phyloP scores from a whole-genome alignment of 495 filamentous ascomycete species.

The Thozetella sp. region DNA sequence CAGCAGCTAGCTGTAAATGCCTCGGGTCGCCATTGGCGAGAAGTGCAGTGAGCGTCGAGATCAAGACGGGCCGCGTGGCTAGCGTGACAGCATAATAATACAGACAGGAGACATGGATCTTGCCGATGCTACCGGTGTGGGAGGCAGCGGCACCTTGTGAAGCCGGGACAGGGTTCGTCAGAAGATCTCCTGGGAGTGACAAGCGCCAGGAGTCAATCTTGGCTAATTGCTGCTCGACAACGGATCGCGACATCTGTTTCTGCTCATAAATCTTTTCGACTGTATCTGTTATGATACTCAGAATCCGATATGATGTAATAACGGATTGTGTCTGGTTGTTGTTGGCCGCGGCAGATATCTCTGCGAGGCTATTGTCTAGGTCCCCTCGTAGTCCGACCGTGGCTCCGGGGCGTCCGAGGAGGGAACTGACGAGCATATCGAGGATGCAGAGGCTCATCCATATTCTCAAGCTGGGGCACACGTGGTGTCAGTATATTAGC shows the following conservation, averaged over 20 bases:
- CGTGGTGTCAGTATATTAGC: not conserved
- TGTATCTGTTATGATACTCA: conserved; percentile 5
- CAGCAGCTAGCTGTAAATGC: conserved; percentile 1
- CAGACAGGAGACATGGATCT: conserved; percentile 12
- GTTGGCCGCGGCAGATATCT: not conserved
- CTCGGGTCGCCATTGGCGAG: not conserved
- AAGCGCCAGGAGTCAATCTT: conserved; percentile 5
- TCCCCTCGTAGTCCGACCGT: not conserved
- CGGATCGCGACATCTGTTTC: conserved; percentile 2
- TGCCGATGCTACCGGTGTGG: conserved; percentile 6
- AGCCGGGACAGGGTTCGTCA: not conserved
- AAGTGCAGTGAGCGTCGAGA: conserved; percentile 7
- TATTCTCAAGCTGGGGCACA: conserved; percentile 24
- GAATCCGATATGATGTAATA: conserved; percentile 2
- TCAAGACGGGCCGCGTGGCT: conserved; percentile 15
- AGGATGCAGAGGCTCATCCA: conserved; percentile 49
- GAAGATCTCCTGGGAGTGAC: conserved; percentile 1
- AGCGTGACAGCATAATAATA: conserved; percentile 22
- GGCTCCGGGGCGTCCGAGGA: conserved; percentile 9
- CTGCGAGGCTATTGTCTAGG: not conserved
- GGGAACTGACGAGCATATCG: conserved; percentile 44
- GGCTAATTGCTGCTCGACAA: conserved; percentile 1
- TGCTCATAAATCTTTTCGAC: conserved; percentile 6
- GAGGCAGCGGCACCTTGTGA: not conserved
- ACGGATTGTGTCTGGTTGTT: not conserved